Evolutionary conservation across 306 rosid genomes (phyloP), one percentile per base, ranked within the genome.

Genomic region (Elaeagnus macrophylla): DNA sequence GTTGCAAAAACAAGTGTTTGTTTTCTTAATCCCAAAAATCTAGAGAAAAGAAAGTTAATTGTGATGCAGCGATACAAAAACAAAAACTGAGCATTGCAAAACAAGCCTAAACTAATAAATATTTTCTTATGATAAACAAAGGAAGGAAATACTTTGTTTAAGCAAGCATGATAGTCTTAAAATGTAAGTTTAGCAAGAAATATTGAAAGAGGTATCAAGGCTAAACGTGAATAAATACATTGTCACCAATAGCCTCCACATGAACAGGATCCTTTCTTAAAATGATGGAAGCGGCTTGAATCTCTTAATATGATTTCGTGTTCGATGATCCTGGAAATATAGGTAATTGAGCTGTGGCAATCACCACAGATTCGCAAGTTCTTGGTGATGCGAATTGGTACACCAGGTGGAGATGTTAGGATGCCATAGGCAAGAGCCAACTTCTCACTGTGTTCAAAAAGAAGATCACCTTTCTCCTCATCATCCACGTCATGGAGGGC

Each of bases 231-330:
- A 57, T 48, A 54, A 14, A 42, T 46, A 13, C 60, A 6, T 41
- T 9, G 48, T 85, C 82, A 85, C 95, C 94, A 89, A 70, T 82
- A 89, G 60, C 83, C 86, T 69, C 66, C 71, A 70, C 95, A 89
- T 2, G 95, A 75, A 69, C 94, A 89, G 10, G 81, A 83, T 51
- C 95, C 95, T 0, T 83, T 81, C 73, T 69, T 76, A 67, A 85
- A 85, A 89, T 85, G 97, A 77, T 89, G 97, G 72, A 89, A 89
- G 37, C 93, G 94, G 60, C 83, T 83, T 3, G 97, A 79, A 54
- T 89, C 95, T 76, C 97, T 77, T 47, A 89, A 65, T 66, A 89
- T 79, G 81, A 85, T 81, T 66, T 85, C 95, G 65, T 77, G 76
- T 47, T 77, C 89, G 71, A 85, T 40, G 39, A 89, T 72, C 80